These are phyloP conservation scores for Boletus rex-veris DNA, from an alignment of 768 basidiomycete genomes.

Conservation along the genomic window DNA sequence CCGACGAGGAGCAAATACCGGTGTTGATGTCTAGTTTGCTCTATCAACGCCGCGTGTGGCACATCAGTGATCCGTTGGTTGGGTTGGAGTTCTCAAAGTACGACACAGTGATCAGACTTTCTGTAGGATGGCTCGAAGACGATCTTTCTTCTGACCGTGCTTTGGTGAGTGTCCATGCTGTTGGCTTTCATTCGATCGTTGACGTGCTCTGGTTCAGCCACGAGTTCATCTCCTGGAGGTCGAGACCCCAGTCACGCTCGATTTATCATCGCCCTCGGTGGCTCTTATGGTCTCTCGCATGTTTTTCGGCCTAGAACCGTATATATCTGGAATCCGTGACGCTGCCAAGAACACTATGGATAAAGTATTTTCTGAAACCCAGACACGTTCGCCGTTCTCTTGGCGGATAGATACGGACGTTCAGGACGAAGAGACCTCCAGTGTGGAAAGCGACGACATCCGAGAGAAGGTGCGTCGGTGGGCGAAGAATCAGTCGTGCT, in stretches of 20 bases:
- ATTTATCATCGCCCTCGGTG: slow-evolving; percentile 4
- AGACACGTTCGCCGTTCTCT: neutral
- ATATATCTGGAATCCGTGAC: neutral
- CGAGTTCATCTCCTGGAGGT: slow-evolving; percentile 7
- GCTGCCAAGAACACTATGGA: neutral
- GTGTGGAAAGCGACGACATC: too few species aligned
- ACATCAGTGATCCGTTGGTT: slow-evolving; percentile 2
- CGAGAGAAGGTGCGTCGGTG: too few species aligned
- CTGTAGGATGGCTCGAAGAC: slow-evolving; percentile 5
- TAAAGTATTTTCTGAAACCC: neutral
- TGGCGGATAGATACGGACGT: slow-evolving; percentile 10
- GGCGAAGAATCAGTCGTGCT: too few species aligned
- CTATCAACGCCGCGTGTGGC: slow-evolving; percentile 3
- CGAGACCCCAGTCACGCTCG: neutral
- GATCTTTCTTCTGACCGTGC: neutral
- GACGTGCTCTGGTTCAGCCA: neutral
- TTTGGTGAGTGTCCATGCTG: neutral
- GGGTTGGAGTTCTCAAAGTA: slow-evolving; percentile 8
- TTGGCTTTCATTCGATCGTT: neutral
- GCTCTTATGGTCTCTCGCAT: neutral
- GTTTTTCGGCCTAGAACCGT: neutral
- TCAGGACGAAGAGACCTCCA: too few species aligned
- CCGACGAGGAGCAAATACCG: neutral
- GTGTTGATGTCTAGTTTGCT: slow-evolving; percentile 12
- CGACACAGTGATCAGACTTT: neutral